phyloP scores from a whole-genome alignment of 345 rosid genomes.

The Crucihimalaya himalaica region DNA sequence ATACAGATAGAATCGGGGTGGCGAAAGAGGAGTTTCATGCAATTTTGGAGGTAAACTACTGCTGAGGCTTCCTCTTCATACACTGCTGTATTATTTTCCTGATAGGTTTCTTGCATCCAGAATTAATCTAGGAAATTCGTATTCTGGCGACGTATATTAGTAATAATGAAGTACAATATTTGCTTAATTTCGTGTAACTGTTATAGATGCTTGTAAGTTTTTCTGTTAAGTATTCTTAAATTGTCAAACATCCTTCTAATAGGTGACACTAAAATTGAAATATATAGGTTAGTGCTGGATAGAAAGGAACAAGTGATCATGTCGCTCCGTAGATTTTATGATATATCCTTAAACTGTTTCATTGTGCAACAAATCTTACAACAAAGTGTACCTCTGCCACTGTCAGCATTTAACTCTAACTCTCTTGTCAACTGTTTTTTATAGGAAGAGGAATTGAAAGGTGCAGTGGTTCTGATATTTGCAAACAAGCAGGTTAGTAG shows the following conservation, averaged over 20 bases:
- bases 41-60: slow-evolving; percentile 52
- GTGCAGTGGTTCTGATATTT: slow-evolving; percentile 56
- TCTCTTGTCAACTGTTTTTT: neutral
- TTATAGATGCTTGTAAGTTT: neutral
- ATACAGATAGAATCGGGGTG: slow-evolving; percentile 51
- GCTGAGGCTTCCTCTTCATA: neutral
- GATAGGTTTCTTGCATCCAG: neutral
- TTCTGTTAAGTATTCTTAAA: neutral
- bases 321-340: neutral
- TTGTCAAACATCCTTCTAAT: neutral
- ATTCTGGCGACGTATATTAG: neutral
- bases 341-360: neutral
- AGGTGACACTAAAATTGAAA: neutral
- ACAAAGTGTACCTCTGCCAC: neutral
- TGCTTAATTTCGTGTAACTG: neutral
- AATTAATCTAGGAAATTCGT: neutral
- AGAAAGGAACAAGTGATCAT: neutral
- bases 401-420: neutral
- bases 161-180: neutral
- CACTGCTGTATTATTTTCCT: neutral
- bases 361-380: neutral
- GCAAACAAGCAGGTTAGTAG: slow-evolving; percentile 61
- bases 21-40: slow-evolving; percentile 71
- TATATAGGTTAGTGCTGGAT: neutral
- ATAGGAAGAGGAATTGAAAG: slow-evolving; percentile 61